Conservation (phyloP, 2,329 filamentous ascomycete species). For the Colletotrichum caudatum region DNA sequence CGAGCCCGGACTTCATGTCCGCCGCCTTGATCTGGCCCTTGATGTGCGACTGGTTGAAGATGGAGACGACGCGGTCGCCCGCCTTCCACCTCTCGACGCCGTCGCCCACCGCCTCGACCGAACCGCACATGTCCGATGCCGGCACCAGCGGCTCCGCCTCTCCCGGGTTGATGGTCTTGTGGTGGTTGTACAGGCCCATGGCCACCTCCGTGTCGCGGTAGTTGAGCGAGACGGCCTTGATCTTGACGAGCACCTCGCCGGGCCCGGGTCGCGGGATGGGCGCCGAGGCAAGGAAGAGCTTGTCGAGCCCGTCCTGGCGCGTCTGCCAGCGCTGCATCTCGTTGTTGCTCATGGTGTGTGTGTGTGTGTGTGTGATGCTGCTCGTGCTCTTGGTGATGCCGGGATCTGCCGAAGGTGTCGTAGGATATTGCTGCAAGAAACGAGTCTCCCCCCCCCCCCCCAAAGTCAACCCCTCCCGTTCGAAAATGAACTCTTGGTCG, state of each 20-base stretch:
- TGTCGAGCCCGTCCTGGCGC: slow-evolving; percentile 66
- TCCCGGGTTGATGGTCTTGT: slow-evolving; percentile 61
- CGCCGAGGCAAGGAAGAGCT: slow-evolving; percentile 58
- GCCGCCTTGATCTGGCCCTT: slow-evolving; percentile 69
- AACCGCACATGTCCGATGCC: slow-evolving; percentile 78
- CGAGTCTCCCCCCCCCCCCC: no score
- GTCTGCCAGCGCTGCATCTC: slow-evolving; percentile 64
- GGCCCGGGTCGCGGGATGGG: slow-evolving; percentile 61
- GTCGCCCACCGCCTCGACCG: slow-evolving; percentile 62
- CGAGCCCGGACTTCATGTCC: slow-evolving; percentile 69
- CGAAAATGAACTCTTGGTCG: neutral
- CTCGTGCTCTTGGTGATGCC: neutral
- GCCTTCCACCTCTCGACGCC: slow-evolving; percentile 57
- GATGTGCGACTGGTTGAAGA: slow-evolving; percentile 70
- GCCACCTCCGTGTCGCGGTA: slow-evolving; percentile 67
- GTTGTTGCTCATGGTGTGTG: slow-evolving; percentile 27
- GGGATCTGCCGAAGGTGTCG: neutral
- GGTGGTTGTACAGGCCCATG: slow-evolving; percentile 76
- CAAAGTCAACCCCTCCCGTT: neutral
- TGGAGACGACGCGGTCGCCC: slow-evolving; percentile 75
- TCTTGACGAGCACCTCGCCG: slow-evolving; percentile 64
- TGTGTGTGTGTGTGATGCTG: neutral
- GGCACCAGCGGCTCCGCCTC: slow-evolving; percentile 65
- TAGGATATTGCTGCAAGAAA: neutral
- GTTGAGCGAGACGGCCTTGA: slow-evolving; percentile 61